Percentiles rank a stretch among this genome's conserved stretches.
These are phyloP conservation scores for Albophoma yamanashiensis DNA, from an alignment of 2,329 filamentous ascomycete species.

Conservation along the genomic window DNA sequence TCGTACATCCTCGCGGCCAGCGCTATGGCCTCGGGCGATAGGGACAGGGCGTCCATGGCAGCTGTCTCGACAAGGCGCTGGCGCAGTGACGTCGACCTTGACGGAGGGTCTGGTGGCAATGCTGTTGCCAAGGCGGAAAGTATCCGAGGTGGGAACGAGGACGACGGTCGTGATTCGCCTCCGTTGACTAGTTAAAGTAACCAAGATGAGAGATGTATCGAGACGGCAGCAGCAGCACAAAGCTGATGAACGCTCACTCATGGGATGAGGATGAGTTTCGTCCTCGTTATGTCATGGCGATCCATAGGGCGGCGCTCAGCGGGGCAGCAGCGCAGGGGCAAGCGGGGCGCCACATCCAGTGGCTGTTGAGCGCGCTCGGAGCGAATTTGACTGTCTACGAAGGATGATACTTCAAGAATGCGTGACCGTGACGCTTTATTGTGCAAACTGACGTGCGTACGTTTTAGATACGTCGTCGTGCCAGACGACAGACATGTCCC, in stretches of 20 bases:
- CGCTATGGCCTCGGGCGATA: slow-evolving; percentile 47
- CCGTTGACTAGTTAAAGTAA: too few relatives aligned
- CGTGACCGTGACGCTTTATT: background rate
- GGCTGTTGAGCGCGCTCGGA: background rate
- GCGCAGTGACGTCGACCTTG: background rate
- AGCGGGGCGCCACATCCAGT: background rate
- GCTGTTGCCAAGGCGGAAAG: background rate
- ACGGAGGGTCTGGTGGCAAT: background rate
- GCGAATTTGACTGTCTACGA: background rate
- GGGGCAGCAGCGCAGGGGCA: background rate
- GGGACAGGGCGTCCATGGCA: background rate
- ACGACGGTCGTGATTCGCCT: too few relatives aligned
- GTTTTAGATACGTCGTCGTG: background rate
- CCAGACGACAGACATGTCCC: background rate
- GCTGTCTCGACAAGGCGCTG: background rate
- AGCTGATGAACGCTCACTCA: background rate
- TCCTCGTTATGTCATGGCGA: background rate
- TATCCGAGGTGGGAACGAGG: background rate
- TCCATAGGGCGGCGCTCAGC: background rate
- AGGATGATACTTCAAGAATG: background rate
- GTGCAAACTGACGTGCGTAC: background rate
- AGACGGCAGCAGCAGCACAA: background rate
- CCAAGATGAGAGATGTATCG: background rate
- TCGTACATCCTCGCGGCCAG: slow-evolving; percentile 59
- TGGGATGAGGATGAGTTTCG: background rate